phyloP scores from a whole-genome alignment of 176 grass and related monocot genomes.

The Hordeum vulgare region MorexV3_pseudomolecules_assembly NC_058523.1:128227531-128228030 shows the following conservation, averaged over 20 bases:
- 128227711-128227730: not conserved
- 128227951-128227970: conserved; percentile 10
- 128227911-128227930: conserved; percentile 82
- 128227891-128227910: conserved; percentile 74
- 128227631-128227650: not conserved
- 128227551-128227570: too few relatives aligned
- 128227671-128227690: not conserved
- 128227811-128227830: conserved; percentile 93
- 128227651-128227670: not conserved
- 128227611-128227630: too few relatives aligned
- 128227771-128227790: conserved; percentile 74
- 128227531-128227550: too few relatives aligned
- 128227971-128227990: not conserved
- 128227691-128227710: not conserved
- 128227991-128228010: conserved; percentile 21
- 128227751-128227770: not conserved
- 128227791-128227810: conserved; percentile 87
- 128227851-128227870: conserved; percentile 82
- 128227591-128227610: too few relatives aligned
- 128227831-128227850: conserved; percentile 90
- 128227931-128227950: conserved; percentile 42
- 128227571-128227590: too few relatives aligned
- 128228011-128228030: conserved; percentile 71
- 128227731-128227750: not conserved
- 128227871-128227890: conserved; percentile 71